Base-by-base conservation (phyloP, 768 basidiomycete species). In the Termitomyces sp. region DNA sequence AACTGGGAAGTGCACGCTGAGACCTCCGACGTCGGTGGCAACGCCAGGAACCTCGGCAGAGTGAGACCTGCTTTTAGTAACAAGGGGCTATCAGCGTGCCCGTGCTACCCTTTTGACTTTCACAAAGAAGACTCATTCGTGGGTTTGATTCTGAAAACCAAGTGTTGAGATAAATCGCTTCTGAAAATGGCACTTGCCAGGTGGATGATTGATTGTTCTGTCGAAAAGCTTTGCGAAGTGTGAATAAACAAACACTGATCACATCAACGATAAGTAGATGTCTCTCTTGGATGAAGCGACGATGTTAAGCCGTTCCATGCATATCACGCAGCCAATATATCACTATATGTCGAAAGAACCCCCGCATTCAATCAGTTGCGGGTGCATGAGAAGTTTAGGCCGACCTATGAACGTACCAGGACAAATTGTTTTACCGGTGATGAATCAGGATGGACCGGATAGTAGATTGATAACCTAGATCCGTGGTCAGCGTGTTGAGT, bases 1-100 rank as follows among this genome's bases (percentile, higher is more conserved):
- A 30, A 41, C 26, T 28, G n/a, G 18, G 26, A 41, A 53, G 10
- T 40, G 16, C 52, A 8, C 12, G 41, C 18, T 54, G 52, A 20
- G 40, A n/a, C 18, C 5, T 48, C 58, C 58, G 58, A 59, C 28
- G 40, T 63, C 28, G 58, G 47, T 48, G 52, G 48, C 43, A 28
- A 33, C 38, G 48, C 16, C 40, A 33, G 38, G 46, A 35, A 53
- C 32, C 28, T 30, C 8, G 10, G 47, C 41, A n/a, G 3, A 55
- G 32, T n/a, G 5, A 23, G 23, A 8, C 13, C 32, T 47, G 26
- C 32, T 35, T 35, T 30, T 4, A 12, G 16, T 33, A 56, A 57
- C 58, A 54, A 50, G 61, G 50, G 48, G 62, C 30, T 43, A 1
- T 59, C 33, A 30, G 50, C 50, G 50, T 47, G 50, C 47, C 61